These are phyloP conservation scores for Cercophora samala DNA, from an alignment of 495 filamentous ascomycete species.

Conservation along the genomic window DNA sequence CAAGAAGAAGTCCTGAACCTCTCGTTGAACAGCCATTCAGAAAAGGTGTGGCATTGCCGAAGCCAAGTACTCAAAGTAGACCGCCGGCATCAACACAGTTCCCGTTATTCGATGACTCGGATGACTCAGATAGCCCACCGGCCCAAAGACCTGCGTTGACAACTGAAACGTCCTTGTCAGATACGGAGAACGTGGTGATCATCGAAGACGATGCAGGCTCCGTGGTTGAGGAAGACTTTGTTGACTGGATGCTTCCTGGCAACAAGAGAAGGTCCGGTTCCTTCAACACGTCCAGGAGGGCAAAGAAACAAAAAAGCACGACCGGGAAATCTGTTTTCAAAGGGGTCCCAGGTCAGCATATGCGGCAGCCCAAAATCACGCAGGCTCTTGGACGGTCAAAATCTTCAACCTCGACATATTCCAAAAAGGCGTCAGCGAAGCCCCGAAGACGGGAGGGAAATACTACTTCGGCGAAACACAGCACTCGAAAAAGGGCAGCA, in stretches of 20 bases:
- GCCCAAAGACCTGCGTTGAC: not conserved
- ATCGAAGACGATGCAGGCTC: slow-evolving; percentile 39
- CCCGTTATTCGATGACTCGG: slow-evolving; percentile 50
- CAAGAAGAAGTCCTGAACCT: slow-evolving; percentile 39
- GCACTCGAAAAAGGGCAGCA: slow-evolving; percentile 24
- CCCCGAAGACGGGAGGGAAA: not conserved
- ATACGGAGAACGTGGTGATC: not conserved
- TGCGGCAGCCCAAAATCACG: slow-evolving; percentile 47
- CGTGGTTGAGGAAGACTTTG: slow-evolving; percentile 50
- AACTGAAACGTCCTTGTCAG: not conserved
- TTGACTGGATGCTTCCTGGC: slow-evolving; percentile 53
- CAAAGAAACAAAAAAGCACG: slow-evolving; percentile 31
- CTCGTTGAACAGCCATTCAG: slow-evolving; percentile 36
- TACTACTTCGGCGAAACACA: not conserved
- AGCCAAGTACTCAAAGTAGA: slow-evolving; percentile 25
- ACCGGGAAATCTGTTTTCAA: slow-evolving; percentile 30
- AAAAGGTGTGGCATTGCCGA: slow-evolving; percentile 55
- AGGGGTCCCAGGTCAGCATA: slow-evolving; percentile 24
- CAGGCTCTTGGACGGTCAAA: slow-evolving; percentile 38
- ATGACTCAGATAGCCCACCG: slow-evolving; percentile 31
- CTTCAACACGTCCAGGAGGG: slow-evolving; percentile 14
- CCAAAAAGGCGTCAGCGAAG: not conserved
- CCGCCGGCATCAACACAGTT: slow-evolving; percentile 25
- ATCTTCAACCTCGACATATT: slow-evolving; percentile 11
- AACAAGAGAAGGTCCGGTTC: slow-evolving; percentile 35